Conservation (phyloP, 108 stramenopile genomes). For the Skeletonema grethae region DNA sequence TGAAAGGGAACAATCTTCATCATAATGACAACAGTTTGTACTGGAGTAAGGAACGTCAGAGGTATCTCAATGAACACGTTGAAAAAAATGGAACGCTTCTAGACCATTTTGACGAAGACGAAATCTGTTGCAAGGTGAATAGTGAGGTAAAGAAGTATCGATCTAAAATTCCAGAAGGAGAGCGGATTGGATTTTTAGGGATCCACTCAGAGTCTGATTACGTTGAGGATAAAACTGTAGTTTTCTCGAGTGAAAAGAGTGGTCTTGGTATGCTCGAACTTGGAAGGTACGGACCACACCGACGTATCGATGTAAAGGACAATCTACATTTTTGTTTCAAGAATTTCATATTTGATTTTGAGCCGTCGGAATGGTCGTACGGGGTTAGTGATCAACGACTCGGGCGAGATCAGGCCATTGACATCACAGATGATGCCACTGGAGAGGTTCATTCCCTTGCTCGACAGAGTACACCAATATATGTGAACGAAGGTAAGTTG, state of each 20-base stretch:
- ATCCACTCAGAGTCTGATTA: conserved; percentile 43
- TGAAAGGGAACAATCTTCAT: conserved; percentile 52
- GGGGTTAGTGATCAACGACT: conserved; percentile 31
- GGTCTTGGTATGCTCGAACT: conserved; percentile 54
- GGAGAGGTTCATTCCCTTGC: conserved; percentile 68
- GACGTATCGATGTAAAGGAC: conserved; percentile 56
- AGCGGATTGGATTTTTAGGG: conserved; percentile 37
- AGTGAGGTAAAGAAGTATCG: conserved; percentile 19
- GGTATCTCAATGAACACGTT: neutral
- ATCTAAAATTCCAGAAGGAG: conserved; percentile 11
- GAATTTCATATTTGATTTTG: conserved; percentile 57
- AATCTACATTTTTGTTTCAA: conserved; percentile 55
- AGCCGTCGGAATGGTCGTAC: conserved; percentile 40
- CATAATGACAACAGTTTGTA: conserved; percentile 46
- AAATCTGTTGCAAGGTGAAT: conserved; percentile 16
- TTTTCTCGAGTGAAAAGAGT: conserved; percentile 25
- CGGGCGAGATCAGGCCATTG: conserved; percentile 49
- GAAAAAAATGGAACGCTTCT: neutral
- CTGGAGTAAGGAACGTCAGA: conserved; percentile 25
- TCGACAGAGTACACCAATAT: conserved; percentile 53
- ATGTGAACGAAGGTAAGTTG: conserved; percentile 67
- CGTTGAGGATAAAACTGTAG: conserved; percentile 10
- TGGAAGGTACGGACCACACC: conserved; percentile 69
- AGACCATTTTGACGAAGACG: conserved; percentile 20
- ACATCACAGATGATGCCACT: conserved; percentile 80